Conservation (phyloP, 257 asterid genomes). For the Plantago ovata region DNA sequence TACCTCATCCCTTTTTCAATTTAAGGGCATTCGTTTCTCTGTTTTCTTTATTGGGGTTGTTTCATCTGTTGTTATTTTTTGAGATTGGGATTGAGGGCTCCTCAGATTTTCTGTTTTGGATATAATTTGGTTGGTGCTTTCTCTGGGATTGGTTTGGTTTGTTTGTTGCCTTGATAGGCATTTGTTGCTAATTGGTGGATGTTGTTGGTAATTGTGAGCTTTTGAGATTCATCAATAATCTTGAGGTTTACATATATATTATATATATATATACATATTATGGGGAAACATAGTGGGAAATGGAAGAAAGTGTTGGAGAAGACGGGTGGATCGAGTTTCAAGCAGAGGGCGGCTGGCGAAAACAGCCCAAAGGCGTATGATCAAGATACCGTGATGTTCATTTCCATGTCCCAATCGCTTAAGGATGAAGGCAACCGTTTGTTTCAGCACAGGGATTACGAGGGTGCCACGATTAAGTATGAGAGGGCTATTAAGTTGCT, state of each 20-base stretch:
- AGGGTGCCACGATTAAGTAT: constrained; percentile 69
- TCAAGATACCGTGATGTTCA: constrained; percentile 57
- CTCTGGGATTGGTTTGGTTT: background rate
- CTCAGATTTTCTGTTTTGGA: background rate
- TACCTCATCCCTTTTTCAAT: constrained; percentile 14
- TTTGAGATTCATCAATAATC: constrained; percentile 18
- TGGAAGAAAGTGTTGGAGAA: constrained; percentile 38
- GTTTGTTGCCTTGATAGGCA: constrained; percentile 15
- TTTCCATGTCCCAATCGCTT: constrained; percentile 59
- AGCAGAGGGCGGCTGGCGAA: constrained; percentile 31
- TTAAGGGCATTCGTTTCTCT: constrained; percentile 16
- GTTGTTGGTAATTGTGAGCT: constrained; percentile 11
- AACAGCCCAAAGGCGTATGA: constrained; percentile 44
- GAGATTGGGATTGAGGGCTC: constrained; percentile 2
- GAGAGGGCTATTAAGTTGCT: constrained; percentile 77
- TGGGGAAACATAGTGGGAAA: constrained; percentile 63
- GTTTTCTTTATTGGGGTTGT: background rate
- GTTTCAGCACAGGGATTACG: constrained; percentile 71
- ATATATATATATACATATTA: too few species aligned
- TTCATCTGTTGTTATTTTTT: background rate
- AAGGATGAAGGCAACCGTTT: constrained; percentile 68
- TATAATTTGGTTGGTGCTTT: constrained; percentile 9
- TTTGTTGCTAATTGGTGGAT: constrained; percentile 14
- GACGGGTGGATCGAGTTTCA: constrained; percentile 35
- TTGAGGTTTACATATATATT: constrained; percentile 35